Conservation (phyloP, 1,284 basidiomycete species). For the Papiliotrema nemorosa region DNA sequence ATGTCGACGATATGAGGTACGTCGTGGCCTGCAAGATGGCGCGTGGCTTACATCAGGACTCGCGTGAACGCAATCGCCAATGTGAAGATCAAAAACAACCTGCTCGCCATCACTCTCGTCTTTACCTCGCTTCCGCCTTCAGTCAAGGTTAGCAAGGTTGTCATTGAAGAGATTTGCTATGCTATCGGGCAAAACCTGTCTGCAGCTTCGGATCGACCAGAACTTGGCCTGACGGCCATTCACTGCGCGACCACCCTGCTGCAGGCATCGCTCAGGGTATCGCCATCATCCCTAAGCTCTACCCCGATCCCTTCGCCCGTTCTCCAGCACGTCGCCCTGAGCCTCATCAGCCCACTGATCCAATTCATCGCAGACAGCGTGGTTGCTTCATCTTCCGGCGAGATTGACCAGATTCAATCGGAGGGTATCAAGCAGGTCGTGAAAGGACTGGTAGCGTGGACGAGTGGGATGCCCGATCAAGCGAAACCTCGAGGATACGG, state of each 20-base stretch:
- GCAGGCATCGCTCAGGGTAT: conserved; percentile 51
- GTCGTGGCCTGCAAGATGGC: conserved; percentile 28
- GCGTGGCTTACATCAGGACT: conserved; percentile 55
- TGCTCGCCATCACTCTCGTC: conserved; percentile 79
- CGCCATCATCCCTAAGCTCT: conserved; percentile 22
- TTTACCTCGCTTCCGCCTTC: conserved; percentile 71
- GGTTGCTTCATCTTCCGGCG: conserved; percentile 55
- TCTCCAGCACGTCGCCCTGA: conserved; percentile 68
- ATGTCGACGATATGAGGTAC: conserved; percentile 88
- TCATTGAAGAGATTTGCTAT: conserved; percentile 80
- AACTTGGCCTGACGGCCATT: conserved; percentile 78
- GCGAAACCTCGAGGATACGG: conserved; percentile 67
- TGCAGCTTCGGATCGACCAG: conserved; percentile 58
- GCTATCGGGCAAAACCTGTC: conserved; percentile 69
- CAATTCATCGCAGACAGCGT: conserved; percentile 70
- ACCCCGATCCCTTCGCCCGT: conserved; percentile 46
- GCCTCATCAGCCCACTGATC: conserved; percentile 75
- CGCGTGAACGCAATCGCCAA: conserved; percentile 71
- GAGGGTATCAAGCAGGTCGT: conserved; percentile 69
- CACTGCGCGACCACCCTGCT: conserved; percentile 84
- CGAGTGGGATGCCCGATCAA: conserved; percentile 58
- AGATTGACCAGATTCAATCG: conserved; percentile 42
- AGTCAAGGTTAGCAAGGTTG: conserved; percentile 66
- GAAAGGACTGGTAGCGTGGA: conserved; percentile 71
- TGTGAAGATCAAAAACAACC: conserved; percentile 86